Evolutionary conservation across 2,329 filamentous ascomycete genomes (phyloP), one percentile per base, ranked within the genome.

Genomic region (Cytospora schulzeri): DNA sequence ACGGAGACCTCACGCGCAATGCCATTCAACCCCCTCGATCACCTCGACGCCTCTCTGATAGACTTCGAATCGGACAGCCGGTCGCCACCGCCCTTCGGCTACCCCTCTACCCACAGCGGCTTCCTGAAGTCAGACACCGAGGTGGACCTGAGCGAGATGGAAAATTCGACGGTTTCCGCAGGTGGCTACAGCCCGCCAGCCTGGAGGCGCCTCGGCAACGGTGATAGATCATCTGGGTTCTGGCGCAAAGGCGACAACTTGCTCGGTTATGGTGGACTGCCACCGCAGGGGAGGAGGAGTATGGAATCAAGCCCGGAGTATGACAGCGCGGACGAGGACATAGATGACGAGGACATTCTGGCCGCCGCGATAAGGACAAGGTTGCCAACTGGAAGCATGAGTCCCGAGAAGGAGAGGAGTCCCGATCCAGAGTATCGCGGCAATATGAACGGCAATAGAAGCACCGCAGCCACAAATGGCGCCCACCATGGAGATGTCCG

Each of bases 111-210:
- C 68, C 77, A 76, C 74, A 79, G 78, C 70, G 78, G 75, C 55
- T 80, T 78, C 76, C 74, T 75, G 73, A 76, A 74, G 72, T 69
- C 71, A 68, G 76, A 79, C 69, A 73, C 74, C 70, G 74, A 75
- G 41, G 60, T 38, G 38, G 60, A 62, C 41, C 60, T 62, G 74
- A 78, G 73, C 74, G 76, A 76, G 69, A 72, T 78, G 75, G 80
- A 79, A 77, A 81, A 77, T 51, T 69, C 65, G 66, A 69, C 75
- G 48, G 70, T 71, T 41, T 86, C 83, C 73, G 79, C 69, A 71
- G 83, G 83, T 80, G 84, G 83, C 67, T 87, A 83, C 78, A 85
- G 82, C 71, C 85, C 85, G 63, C 85, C 85, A 68, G 85, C 85
- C 56, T 87, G 85, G 85, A 80, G 83, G 72, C 83, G 83, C 69